phyloP scores from a whole-genome alignment of 1,139 yeast species.

The Saccharomyces hybrid region DNA sequence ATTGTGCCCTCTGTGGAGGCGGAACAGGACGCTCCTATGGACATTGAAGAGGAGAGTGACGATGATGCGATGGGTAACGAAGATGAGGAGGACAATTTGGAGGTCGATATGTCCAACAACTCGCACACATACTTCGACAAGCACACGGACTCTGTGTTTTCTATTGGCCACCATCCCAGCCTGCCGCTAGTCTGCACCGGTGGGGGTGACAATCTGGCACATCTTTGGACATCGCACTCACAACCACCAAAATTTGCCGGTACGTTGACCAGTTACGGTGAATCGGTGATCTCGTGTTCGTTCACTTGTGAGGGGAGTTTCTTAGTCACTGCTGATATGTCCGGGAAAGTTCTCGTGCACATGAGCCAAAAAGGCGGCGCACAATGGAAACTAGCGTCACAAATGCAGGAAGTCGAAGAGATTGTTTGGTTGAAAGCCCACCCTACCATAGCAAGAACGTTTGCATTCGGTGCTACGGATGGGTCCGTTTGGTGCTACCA shows the following conservation, averaged over 20 bases:
- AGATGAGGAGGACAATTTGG: slow-evolving; percentile 36
- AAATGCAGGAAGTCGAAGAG: slow-evolving; percentile 82
- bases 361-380: slow-evolving; percentile 68
- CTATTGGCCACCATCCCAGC: slow-evolving; percentile 69
- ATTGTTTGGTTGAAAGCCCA: slow-evolving; percentile 71
- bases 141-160: slow-evolving; percentile 78
- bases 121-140: slow-evolving; percentile 83
- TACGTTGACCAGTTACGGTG: slow-evolving; percentile 68
- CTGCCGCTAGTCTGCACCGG: slow-evolving; percentile 84
- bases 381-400: slow-evolving; percentile 64
- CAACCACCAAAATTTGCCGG: slow-evolving; percentile 75
- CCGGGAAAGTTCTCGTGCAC: slow-evolving; percentile 73
- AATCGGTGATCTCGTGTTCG: slow-evolving; percentile 77
- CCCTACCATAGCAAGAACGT: slow-evolving; percentile 57
- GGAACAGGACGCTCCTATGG: slow-evolving; percentile 32
- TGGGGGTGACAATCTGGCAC: slow-evolving; percentile 85
- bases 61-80: slow-evolving; percentile 33
- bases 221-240: slow-evolving; percentile 84
- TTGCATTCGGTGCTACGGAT: slow-evolving; percentile 91
- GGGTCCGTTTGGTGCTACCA: slow-evolving; percentile 97
- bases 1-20: slow-evolving; percentile 35
- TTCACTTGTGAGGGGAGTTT: slow-evolving; percentile 78
- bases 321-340: slow-evolving; percentile 89
- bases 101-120: slow-evolving; percentile 76
- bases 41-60: slow-evolving; percentile 37